Percentiles rank a stretch among this genome's conserved stretches.
These are phyloP conservation scores for Sporothrix globosa DNA, from an alignment of 2,329 filamentous ascomycete species.

Conservation along the genomic window DNA sequence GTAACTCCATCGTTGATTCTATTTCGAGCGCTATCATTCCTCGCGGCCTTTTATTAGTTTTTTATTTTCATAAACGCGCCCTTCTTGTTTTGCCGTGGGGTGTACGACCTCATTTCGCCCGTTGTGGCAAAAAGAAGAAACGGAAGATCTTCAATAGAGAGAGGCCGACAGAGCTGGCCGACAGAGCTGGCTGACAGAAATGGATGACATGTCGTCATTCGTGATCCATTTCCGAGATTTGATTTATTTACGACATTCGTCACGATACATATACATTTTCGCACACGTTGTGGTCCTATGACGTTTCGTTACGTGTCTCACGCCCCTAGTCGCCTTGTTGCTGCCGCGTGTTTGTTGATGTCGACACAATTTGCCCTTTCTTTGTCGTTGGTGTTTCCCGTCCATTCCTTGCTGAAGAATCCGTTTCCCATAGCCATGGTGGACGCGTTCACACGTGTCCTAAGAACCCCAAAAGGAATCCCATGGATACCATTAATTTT, in stretches of 20 bases:
- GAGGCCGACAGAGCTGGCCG: no score
- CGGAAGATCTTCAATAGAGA: no score
- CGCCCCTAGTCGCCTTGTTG: neutral
- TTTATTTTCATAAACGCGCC: neutral
- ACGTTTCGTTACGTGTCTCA: constrained; percentile 7
- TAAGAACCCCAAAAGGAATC: neutral
- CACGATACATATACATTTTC: no score
- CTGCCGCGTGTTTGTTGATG: constrained; percentile 7
- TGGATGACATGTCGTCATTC: constrained; percentile 22
- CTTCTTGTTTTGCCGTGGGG: constrained; percentile 3
- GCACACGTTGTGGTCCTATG: neutral
- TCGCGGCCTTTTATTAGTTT: neutral
- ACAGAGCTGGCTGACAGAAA: neutral
- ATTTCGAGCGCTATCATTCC: constrained; percentile 7
- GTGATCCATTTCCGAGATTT: constrained; percentile 9
- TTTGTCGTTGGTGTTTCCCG: neutral
- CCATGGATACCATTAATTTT: neutral
- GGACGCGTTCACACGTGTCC: constrained; percentile 4
- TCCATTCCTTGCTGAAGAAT: constrained; percentile 11
- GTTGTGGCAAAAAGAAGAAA: neutral
- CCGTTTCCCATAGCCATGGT: neutral
- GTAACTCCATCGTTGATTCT: neutral
- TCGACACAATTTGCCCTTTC: constrained; percentile 10
- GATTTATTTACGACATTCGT: neutral
- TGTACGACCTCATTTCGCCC: neutral